Conservation (phyloP, 2,329 filamentous ascomycete species). For the Zasmidium cellare region DNA sequence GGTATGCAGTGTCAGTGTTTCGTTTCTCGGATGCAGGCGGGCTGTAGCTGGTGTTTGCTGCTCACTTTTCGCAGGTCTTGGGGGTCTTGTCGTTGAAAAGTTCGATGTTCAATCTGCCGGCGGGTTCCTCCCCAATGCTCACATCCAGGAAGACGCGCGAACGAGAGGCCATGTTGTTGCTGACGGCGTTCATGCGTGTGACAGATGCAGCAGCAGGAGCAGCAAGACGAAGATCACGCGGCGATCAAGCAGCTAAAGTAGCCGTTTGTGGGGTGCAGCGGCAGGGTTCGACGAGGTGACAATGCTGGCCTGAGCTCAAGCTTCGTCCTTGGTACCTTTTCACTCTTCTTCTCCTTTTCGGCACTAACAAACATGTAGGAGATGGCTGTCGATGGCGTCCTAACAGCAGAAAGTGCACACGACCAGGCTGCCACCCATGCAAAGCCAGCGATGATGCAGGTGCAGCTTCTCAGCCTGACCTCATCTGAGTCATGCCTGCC, state of each 20-base stretch:
- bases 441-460: not conserved
- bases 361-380: too few relatives aligned
- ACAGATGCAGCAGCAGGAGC: not conserved
- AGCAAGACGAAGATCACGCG: not conserved
- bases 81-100: constrained; percentile 48
- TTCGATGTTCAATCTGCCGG: constrained; percentile 46
- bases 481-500: not conserved
- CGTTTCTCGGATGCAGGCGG: constrained; percentile 5
- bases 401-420: too few relatives aligned
- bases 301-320: not conserved
- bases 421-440: too few relatives aligned
- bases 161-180: constrained; percentile 20
- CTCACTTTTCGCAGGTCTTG: constrained; percentile 48
- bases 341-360: too few relatives aligned
- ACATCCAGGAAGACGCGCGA: constrained; percentile 46
- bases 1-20: constrained; percentile 14
- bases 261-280: not conserved
- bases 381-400: too few relatives aligned
- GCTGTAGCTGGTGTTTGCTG: not conserved
- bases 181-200: not conserved
- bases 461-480: not conserved
- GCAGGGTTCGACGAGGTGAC: not conserved
- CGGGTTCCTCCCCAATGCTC: constrained; percentile 41
- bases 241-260: not conserved
- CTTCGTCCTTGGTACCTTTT: not conserved